Base-by-base conservation (phyloP, 768 basidiomycete species). In the Mycena latifolia region DNA sequence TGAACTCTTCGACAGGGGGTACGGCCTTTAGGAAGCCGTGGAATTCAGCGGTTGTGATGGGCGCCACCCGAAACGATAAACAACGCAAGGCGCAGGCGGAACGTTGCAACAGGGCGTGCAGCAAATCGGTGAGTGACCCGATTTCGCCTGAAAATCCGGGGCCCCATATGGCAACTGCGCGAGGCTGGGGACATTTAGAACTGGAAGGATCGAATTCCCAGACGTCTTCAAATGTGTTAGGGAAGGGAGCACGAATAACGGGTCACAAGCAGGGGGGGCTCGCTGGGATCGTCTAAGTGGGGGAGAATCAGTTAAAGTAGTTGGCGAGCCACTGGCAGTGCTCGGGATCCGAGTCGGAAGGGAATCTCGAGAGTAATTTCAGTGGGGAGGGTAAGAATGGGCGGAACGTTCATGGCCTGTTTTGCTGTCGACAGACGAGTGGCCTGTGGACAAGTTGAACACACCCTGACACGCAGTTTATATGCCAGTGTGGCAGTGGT, bases 121-220 rank as follows among this genome's bases (percentile, higher is more conserved):
- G 10, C 6, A n/a, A 28, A 0, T 12, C 10, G 48, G 37, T 27
- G 31, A 63, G 17, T 9, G 4, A 20, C 3, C 33, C 27, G 5
- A 56, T 56, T 0, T 31, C 22, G 17, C 33, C 20, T 3, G 20
- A 31, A n/a, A 55, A 56, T n/a, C 55, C 54, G 12, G 39, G 47
- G 12, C 63, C 55, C 55, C 24, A 46, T 46, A 63, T 29, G n/a
- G 24, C 35, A 63, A 47, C 10, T 35, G 46, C 18, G 4, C 35
- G 20, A 63, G 61, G 24, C 17, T 27, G 5, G 62, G 62, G 33
- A n/a, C 28, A 2, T 27, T 56, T 11, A 63, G 20, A 28, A 18
- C 29, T 3, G 46, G 29, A 22, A 56, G 37, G 9, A 51, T 24
- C 7, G 46, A 35, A 20, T 18, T 1, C 14, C 27, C 46, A 5